Evolutionary conservation across 1,139 yeast species (phyloP).

Genomic region (Lodderomyces margitis): DNA sequence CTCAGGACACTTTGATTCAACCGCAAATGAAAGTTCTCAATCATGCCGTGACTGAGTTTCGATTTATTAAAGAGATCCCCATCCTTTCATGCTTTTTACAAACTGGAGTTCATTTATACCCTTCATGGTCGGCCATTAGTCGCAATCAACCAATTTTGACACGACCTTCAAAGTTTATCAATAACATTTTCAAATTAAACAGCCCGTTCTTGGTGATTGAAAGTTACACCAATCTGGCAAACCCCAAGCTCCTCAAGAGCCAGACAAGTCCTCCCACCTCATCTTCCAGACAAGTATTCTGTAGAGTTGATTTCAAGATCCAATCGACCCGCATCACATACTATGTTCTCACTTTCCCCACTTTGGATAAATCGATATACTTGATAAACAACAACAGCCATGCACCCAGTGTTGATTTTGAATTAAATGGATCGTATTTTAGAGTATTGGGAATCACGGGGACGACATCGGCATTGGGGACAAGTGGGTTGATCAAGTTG

Average conservation of each 20-base stretch:
- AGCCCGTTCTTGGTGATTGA: conserved; percentile 34
- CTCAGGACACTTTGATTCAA: conserved; percentile 32
- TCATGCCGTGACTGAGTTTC: conserved; percentile 20
- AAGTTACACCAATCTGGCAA: conserved; percentile 13
- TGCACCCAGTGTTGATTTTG: conserved; percentile 35
- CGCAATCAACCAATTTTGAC: conserved; percentile 24
- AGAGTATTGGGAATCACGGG: conserved; percentile 38
- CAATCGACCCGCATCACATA: conserved; percentile 34
- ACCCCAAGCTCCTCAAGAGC: not conserved
- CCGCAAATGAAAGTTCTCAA: conserved; percentile 23
- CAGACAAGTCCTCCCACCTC: not conserved
- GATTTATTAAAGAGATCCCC: conserved; percentile 24
- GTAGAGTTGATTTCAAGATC: conserved; percentile 34
- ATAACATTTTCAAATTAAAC: conserved; percentile 28
- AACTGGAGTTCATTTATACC: conserved; percentile 21
- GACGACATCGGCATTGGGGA: conserved; percentile 38
- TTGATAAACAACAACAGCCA: conserved; percentile 32
- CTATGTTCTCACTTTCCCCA: conserved; percentile 29
- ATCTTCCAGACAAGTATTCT: conserved; percentile 20
- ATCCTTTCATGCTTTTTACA: conserved; percentile 29
- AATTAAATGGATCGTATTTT: conserved; percentile 28
- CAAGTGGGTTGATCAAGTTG: conserved; percentile 28
- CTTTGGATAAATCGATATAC: conserved; percentile 10
- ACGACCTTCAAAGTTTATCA: conserved; percentile 24
- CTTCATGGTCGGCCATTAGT: conserved; percentile 3